Conservation (phyloP, 495 filamentous ascomycete genomes). For the Corynascus novoguineensis region DNA sequence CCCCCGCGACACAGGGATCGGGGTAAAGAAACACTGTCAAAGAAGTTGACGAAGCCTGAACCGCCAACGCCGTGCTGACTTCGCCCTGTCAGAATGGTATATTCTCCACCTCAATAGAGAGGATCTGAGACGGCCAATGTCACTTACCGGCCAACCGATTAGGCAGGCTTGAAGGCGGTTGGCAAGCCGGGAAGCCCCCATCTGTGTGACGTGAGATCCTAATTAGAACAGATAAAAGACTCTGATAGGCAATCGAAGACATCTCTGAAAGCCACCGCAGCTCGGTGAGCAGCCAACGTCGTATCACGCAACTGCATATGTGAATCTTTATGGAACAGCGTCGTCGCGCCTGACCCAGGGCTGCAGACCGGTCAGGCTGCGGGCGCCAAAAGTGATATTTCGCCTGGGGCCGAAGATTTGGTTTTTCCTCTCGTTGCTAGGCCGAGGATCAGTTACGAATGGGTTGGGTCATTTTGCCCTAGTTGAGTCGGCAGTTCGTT, state of each 20-base stretch:
- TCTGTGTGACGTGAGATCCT: neutral
- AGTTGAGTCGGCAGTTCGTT: neutral
- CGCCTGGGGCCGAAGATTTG: neutral
- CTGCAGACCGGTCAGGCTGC: conserved; percentile 4
- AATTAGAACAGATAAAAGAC: neutral
- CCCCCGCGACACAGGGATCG: neutral
- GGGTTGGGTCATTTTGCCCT: neutral
- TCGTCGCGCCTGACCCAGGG: neutral
- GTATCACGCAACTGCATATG: conserved; percentile 1
- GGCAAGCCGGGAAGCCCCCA: neutral
- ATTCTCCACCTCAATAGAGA: neutral
- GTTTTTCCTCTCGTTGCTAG: neutral
- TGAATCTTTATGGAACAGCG: neutral
- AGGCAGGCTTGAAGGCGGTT: neutral
- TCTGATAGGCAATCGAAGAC: neutral
- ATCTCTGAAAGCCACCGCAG: neutral
- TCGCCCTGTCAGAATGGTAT: neutral
- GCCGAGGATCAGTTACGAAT: neutral
- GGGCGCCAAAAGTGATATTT: neutral
- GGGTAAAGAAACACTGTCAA: neutral
- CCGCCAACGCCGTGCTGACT: neutral
- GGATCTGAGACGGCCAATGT: neutral
- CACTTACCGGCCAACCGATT: neutral
- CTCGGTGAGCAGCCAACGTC: neutral
- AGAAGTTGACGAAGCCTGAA: neutral